Percentiles rank a stretch among this genome's conserved stretches.
Conservation (phyloP, 1,284 basidiomycete genomes). For the Trichosporon coremiiforme region DNA sequence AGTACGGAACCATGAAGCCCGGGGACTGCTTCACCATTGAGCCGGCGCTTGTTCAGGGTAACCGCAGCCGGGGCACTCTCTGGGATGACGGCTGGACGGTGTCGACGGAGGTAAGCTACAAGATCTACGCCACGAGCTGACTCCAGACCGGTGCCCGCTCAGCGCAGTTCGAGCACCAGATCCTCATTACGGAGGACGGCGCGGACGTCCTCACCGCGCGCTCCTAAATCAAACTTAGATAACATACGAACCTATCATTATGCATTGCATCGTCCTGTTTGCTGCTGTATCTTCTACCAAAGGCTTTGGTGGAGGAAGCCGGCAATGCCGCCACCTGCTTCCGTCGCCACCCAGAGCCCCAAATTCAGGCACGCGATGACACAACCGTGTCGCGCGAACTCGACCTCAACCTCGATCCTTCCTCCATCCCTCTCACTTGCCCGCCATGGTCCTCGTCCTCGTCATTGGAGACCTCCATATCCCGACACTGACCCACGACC, state of each 20-base stretch:
- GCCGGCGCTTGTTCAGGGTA: conserved; percentile 76
- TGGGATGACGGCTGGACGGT: conserved; percentile 89
- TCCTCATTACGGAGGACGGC: conserved; percentile 75
- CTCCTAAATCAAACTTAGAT: conserved; percentile 20
- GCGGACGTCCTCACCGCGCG: conserved; percentile 65
- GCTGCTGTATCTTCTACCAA: not conserved
- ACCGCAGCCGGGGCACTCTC: conserved; percentile 67
- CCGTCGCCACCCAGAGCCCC: not conserved
- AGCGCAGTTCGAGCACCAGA: conserved; percentile 84
- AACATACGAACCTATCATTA: not conserved
- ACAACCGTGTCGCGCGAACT: conserved; percentile 13
- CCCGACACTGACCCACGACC: conserved; percentile 79
- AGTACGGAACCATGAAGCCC: conserved; percentile 73
- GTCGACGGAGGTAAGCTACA: conserved; percentile 67
- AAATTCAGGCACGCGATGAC: conserved; percentile 15
- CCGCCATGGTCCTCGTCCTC: conserved; percentile 77
- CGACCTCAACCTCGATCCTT: not conserved
- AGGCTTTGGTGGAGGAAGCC: not conserved
- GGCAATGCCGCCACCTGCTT: conserved; percentile 4
- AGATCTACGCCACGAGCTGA: conserved; percentile 21
- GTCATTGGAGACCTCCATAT: conserved; percentile 95
- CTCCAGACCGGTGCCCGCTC: conserved; percentile 65
- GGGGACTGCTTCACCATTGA: conserved; percentile 90
- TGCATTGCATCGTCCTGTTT: not conserved
- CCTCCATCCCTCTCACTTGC: not conserved